Conservation (phyloP, 108 stramenopile species). For the Cyclotella baltica region DNA sequence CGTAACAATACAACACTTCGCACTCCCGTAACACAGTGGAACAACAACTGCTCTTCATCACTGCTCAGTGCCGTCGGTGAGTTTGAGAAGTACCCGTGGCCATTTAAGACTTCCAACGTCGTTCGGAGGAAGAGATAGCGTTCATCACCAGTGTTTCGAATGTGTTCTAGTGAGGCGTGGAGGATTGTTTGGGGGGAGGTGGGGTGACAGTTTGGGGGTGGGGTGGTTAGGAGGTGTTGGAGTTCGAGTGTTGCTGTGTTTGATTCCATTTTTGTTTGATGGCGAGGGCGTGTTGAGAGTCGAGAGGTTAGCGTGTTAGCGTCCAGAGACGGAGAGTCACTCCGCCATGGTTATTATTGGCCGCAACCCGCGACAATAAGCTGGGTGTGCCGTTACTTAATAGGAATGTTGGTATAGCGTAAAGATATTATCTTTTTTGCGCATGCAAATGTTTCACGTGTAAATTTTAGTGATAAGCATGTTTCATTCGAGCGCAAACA, state of each 20-base stretch:
- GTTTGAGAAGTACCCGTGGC: slow-evolving; percentile 18
- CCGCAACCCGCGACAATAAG: no score
- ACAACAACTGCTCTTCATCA: slow-evolving; percentile 74
- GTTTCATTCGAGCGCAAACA: no score
- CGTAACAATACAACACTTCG: slow-evolving; percentile 69
- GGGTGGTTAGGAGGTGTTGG: slow-evolving; percentile 58
- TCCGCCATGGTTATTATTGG: no score
- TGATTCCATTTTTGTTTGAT: no score
- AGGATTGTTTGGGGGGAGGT: slow-evolving; percentile 51
- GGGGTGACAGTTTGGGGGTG: slow-evolving; percentile 52
- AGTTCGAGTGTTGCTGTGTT: slow-evolving; percentile 61
- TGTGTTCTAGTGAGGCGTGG: slow-evolving; percentile 72
- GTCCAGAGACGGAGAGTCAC: no score
- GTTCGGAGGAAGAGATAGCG: slow-evolving; percentile 74
- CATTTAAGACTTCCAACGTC: slow-evolving; percentile 59
- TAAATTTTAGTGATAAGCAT: no score
- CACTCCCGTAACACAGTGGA: slow-evolving; percentile 81
- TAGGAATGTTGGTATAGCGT: no score
- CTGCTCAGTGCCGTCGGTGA: slow-evolving; percentile 15
- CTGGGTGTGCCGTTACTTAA: no score
- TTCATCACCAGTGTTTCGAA: slow-evolving; percentile 77
- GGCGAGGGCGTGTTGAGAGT: no score
- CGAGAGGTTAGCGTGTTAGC: no score
- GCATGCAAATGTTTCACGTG: no score
- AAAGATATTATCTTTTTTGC: no score